These are phyloP conservation scores for Colletotrichum australisinense DNA, from an alignment of 2,329 filamentous ascomycete genomes.

Conservation along the genomic window DNA sequence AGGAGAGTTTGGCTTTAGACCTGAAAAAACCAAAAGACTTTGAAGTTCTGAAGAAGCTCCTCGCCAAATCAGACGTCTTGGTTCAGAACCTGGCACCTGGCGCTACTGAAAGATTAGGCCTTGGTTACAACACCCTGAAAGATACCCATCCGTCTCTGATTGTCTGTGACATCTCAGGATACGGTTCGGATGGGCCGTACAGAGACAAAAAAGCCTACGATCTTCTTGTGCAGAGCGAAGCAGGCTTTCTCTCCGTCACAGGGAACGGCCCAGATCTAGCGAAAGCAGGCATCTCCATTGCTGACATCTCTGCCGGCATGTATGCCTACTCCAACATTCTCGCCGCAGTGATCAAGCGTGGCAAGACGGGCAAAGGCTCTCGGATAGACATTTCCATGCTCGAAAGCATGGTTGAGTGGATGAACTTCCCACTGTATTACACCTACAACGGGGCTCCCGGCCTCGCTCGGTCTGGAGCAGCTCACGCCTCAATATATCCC, in stretches of 20 bases:
- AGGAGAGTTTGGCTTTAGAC: slow-evolving; percentile 63
- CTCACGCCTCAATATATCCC: slow-evolving; percentile 66
- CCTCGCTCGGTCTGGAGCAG: slow-evolving; percentile 59
- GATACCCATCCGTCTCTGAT: slow-evolving; percentile 56
- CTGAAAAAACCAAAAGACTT: slow-evolving; percentile 58
- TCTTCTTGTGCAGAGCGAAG: slow-evolving; percentile 65
- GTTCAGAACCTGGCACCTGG: slow-evolving; percentile 66
- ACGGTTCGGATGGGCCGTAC: slow-evolving; percentile 62
- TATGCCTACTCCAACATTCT: slow-evolving; percentile 64
- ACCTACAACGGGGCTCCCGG: slow-evolving; percentile 56
- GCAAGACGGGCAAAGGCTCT: slow-evolving; percentile 59
- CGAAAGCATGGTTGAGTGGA: slow-evolving; percentile 69
- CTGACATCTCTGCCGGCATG: slow-evolving; percentile 64
- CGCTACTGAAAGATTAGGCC: slow-evolving; percentile 57
- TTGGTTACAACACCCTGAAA: slow-evolving; percentile 57
- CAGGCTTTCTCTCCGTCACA: slow-evolving; percentile 62
- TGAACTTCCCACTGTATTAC: slow-evolving; percentile 68
- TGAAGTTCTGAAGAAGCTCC: slow-evolving; percentile 53
- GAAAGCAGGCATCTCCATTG: slow-evolving; percentile 66
- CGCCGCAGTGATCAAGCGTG: slow-evolving; percentile 59
- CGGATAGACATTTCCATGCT: slow-evolving; percentile 68
- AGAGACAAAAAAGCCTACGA: slow-evolving; percentile 67
- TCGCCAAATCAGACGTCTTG: slow-evolving; percentile 59
- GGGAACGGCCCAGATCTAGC: slow-evolving; percentile 55
- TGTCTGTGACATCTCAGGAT: slow-evolving; percentile 66